Evolutionary conservation across 163 green algal species (phyloP).

Genomic region (Volvox carteri): DNA sequence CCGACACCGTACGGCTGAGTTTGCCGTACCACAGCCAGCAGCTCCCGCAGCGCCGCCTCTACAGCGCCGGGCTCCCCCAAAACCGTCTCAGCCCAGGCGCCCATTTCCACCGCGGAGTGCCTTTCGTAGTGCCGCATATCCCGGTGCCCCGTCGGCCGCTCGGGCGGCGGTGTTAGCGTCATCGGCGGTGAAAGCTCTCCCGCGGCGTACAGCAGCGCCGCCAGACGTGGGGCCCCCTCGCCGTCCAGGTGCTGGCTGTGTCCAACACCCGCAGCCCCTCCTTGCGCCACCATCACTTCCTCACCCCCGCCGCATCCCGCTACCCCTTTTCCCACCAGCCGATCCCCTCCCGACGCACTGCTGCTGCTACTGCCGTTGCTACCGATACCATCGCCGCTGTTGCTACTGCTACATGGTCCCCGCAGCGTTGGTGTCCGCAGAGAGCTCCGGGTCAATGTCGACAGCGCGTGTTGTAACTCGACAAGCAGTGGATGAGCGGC

Average conservation of each 20-base stretch:
- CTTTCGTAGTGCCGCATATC: too few species aligned
- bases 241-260: too few species aligned
- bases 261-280: not conserved
- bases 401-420: too few species aligned
- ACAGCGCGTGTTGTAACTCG: constrained; percentile 4
- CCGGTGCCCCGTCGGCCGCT: not conserved
- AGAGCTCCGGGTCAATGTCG: not conserved
- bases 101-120: not conserved
- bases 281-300: not conserved
- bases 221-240: too few species aligned
- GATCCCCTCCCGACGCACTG: too few species aligned
- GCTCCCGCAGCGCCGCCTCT: constrained; percentile 5
- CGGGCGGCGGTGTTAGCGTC: not conserved
- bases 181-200: not conserved
- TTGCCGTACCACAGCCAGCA: not conserved
- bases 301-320: not conserved
- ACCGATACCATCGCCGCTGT: too few species aligned
- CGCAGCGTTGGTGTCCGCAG: not conserved
- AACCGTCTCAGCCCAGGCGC: not conserved
- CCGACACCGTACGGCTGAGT: not conserved
- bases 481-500: not conserved
- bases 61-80: not conserved
- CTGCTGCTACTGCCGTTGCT: too few species aligned
- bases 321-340: too few species aligned
- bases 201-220: not conserved